Evolutionary conservation across 495 filamentous ascomycete genomes (phyloP), one percentile per base, ranked within the genome.

Genomic region (Neurospora tetrasperma): DNA sequence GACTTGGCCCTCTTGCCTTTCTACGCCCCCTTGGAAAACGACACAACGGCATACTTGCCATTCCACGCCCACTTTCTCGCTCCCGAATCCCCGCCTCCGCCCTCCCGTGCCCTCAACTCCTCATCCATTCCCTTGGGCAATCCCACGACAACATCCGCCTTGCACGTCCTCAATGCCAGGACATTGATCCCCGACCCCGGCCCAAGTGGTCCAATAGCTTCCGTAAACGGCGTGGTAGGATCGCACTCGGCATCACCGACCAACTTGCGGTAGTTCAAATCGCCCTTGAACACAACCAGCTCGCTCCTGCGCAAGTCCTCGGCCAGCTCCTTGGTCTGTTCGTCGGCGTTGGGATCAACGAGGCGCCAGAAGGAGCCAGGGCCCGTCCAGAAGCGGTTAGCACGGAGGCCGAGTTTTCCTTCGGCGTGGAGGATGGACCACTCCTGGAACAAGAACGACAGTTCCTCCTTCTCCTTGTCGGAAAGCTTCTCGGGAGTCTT

Each of bases 271-370:
- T 98, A 98, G 78, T 99, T 98, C 76, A 98, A 79, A 82, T 99
- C 96, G 9, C 96, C 96, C 84, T 99, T 99, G 84, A 97, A 97
- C 31, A 98, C 88, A 1, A 97, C 93, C n/a, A 98, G 84, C 79
- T 97, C 94, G 73, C 90, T 91, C 74, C 89, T 82, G 83, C 93
- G 88, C n/a, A 98, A 81, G 76, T 97, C 94, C 7, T 92, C 87
- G 70, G 88, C 88, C 42, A 98, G 81, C 18, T 85, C 84, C n/a
- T 88, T 85, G 1, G 88, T 92, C 42, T 85, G 83, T 7, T 84
- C 82, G 0, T 94, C 93, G 54, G 54, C 54, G 27, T 66, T 66
- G 7, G 54, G 54, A 9, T 66, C 54, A 16, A 66, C 27, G 69
- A 99, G 79, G 46, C 94, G 87, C 95, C 96, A 98, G 82, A 90